These are phyloP conservation scores for Mortierella claussenii DNA, from an alignment of 192 early-diverging fungal genomes.

Conservation along the genomic window DNA sequence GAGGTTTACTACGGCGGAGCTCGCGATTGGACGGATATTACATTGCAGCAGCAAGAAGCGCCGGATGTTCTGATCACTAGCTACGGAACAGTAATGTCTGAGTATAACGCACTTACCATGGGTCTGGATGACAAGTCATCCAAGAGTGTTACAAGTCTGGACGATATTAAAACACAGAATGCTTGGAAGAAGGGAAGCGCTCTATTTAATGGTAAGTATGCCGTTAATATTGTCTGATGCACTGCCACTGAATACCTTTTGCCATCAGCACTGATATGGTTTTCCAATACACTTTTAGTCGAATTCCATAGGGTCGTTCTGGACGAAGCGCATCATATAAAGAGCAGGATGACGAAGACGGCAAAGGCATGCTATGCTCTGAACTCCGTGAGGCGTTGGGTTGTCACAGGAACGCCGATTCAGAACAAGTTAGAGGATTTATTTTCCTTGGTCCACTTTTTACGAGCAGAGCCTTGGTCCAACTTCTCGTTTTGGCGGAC, in stretches of 20 bases:
- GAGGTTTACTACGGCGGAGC: slow-evolving; percentile 61
- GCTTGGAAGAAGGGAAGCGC: slow-evolving; percentile 31
- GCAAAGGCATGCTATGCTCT: slow-evolving; percentile 79
- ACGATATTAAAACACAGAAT: slow-evolving; percentile 28
- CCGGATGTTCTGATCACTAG: slow-evolving; percentile 64
- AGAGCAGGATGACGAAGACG: slow-evolving; percentile 79
- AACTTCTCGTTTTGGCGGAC: slow-evolving; percentile 81
- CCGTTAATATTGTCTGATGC: no score
- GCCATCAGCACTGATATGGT: not conserved
- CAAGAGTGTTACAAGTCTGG: slow-evolving; percentile 7
- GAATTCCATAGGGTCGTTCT: slow-evolving; percentile 91
- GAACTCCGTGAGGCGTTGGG: slow-evolving; percentile 81
- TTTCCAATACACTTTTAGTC: slow-evolving; percentile 41
- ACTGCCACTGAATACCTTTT: not conserved
- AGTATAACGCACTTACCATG: slow-evolving; percentile 19
- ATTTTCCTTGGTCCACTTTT: slow-evolving; percentile 85
- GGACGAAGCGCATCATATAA: slow-evolving; percentile 96
- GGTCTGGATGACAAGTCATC: not conserved
- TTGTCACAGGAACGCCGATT: slow-evolving; percentile 94
- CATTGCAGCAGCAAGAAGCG: slow-evolving; percentile 11
- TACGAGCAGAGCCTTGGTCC: slow-evolving; percentile 75
- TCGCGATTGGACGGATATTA: slow-evolving; percentile 23
- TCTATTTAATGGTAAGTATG: slow-evolving; percentile 43
- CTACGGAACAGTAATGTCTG: slow-evolving; percentile 61
- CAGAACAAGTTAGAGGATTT: slow-evolving; percentile 88